Base-by-base conservation (phyloP, 1,284 basidiomycete genomes). In the Neolentinus lepideus region DNA sequence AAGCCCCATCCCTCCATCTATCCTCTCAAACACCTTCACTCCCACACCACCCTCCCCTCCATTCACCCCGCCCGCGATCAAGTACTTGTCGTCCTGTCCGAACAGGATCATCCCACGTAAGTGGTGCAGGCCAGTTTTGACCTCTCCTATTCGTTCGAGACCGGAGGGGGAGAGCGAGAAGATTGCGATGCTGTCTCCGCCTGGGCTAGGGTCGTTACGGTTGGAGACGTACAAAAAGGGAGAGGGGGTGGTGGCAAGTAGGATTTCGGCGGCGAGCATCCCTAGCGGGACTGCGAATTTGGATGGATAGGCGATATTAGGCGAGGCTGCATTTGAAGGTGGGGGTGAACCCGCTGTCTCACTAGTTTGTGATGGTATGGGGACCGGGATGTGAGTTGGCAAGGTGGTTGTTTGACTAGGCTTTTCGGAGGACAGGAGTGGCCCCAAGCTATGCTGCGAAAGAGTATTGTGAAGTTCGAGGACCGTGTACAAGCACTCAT, bases 161-260 rank as follows among this genome's bases (percentile, higher is more conserved):
- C 54, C 45, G 19, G 36, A 31, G 21, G 58, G 53, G 8, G 55
- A 46, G 33, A 58, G 55, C 10, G 63, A 57, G 64, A 83, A 85
- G 10, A 87, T 76, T 6, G 83, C 75, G 51, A 88, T 78, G 29
- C 77, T 77, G 63, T 88, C 85, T 12, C 85, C 85, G 50, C 76
- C 76, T 0, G 76, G 71, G 24, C 76, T 75, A 3, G 81, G 80
- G 60, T 85, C 79, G 59, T 86, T 84, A 29, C 85, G 73, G 64
- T 86, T 87, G 0, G 84, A 83, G 4, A 77, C 66, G 60, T 86
- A 87, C 16, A 87, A 68, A 65, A 74, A 81, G 3, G 69, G 63
- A 2, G 64, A 33, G 55, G 76, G 79, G 16, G 77, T 67, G 14
- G 66, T 64, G 0, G 80, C 76, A 55, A 84, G 73, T 52, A 84